A percentile compares a stretch with the other conserved stretches of the same genome.
Conservation (phyloP, 495 filamentous ascomycete genomes). For the Hypoxylon subgilvum region DNA sequence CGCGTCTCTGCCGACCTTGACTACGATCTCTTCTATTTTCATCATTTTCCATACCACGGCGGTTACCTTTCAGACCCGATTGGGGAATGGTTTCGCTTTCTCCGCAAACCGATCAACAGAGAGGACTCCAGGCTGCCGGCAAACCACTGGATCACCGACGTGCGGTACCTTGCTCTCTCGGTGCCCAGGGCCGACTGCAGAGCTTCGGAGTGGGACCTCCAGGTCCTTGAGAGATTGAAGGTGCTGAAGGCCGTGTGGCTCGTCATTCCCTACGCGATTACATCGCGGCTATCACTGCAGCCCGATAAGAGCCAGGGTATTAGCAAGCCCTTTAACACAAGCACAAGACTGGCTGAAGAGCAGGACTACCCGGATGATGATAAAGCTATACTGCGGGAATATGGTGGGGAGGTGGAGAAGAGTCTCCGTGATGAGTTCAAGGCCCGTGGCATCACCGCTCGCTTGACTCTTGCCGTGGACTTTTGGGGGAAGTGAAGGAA, state of each 20-base stretch:
- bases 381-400: too few species aligned
- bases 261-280: background rate
- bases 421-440: too few species aligned
- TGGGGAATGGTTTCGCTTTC: conserved; percentile 15
- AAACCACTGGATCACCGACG: conserved; percentile 18
- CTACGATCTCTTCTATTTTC: conserved; percentile 15
- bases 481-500: too few species aligned
- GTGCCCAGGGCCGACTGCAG: background rate
- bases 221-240: background rate
- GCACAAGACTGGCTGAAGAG: too few species aligned
- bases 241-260: conserved; percentile 1
- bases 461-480: too few species aligned
- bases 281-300: too few species aligned
- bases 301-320: too few species aligned
- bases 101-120: conserved; percentile 1
- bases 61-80: too few species aligned
- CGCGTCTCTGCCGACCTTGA: background rate
- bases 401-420: too few species aligned
- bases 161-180: conserved; percentile 1
- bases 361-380: too few species aligned
- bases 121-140: background rate
- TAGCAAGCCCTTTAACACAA: too few species aligned
- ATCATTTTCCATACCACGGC: background rate
- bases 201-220: background rate
- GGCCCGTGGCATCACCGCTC: too few species aligned